A percentile compares a stretch with the other conserved stretches of the same genome.
These are phyloP conservation scores for Penicillium expansum DNA, from an alignment of 2,329 filamentous ascomycete species.

Conservation along the genomic window DNA sequence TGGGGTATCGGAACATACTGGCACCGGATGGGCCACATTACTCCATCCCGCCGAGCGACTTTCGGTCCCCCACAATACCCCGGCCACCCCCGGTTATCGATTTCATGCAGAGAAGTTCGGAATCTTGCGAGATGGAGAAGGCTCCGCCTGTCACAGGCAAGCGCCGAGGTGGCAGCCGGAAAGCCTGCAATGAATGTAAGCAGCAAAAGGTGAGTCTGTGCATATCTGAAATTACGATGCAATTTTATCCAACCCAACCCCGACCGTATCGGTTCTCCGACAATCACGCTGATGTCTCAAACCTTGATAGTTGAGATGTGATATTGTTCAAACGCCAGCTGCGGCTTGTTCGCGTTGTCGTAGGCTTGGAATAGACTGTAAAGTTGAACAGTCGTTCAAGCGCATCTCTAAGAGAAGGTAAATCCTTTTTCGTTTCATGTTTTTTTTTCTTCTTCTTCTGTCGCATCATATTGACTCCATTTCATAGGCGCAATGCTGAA, in stretches of 20 bases:
- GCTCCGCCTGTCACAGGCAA: constrained; percentile 49
- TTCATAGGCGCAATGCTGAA: constrained; percentile 57
- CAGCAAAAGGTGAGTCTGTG: constrained; percentile 60
- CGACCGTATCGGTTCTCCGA: neutral
- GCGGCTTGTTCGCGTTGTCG: constrained; percentile 59
- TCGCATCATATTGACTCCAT: constrained; percentile 11
- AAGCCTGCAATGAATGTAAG: constrained; percentile 66
- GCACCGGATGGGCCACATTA: constrained; percentile 34
- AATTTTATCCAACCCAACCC: neutral
- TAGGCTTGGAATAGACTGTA: constrained; percentile 61
- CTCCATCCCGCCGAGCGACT: constrained; percentile 35
- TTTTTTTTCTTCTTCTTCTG: neutral
- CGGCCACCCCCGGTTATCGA: constrained; percentile 31
- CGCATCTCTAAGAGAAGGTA: constrained; percentile 59
- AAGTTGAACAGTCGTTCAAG: constrained; percentile 66
- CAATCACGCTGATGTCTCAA: constrained; percentile 16
- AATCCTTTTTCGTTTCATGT: neutral
- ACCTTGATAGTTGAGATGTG: constrained; percentile 57
- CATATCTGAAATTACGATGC: constrained; percentile 6
- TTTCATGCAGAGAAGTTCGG: constrained; percentile 32
- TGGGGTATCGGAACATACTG: constrained; percentile 36
- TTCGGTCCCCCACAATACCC: constrained; percentile 36
- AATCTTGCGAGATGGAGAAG: constrained; percentile 40
- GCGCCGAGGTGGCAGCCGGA: constrained; percentile 41
- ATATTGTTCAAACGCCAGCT: constrained; percentile 64